phyloP scores from a whole-genome alignment of 805 yeast genomes.

The Spathaspora gorwiae region DNA sequence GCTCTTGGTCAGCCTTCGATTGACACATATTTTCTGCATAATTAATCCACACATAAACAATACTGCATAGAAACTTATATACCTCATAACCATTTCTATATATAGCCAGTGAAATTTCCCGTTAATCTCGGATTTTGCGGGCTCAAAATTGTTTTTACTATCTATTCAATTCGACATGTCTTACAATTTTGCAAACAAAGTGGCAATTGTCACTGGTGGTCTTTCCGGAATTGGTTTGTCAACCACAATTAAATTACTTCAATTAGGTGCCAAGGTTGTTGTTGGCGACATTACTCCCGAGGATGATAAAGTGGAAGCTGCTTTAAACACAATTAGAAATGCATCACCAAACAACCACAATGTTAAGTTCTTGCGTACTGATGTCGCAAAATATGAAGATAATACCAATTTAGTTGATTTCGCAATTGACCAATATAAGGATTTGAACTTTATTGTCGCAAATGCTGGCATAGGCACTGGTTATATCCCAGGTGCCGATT shows the following conservation, averaged over 20 bases:
- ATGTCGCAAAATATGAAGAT: conserved; percentile 7
- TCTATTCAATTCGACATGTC: conserved; percentile 2
- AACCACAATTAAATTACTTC: conserved; percentile 11
- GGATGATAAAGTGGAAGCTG: conserved; percentile 2
- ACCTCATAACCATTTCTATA: too few species aligned
- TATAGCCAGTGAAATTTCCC: background rate
- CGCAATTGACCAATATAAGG: conserved; percentile 6
- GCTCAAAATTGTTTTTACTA: background rate
- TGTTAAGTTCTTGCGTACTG: conserved; percentile 7
- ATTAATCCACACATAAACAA: too few species aligned
- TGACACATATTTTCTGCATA: too few species aligned
- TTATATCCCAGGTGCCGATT: conserved; percentile 6
- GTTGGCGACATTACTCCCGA: conserved; percentile 10
- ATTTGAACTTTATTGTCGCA: conserved; percentile 8
- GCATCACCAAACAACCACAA: conserved; percentile 4
- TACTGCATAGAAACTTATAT: too few species aligned
- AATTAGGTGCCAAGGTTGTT: conserved; percentile 14
- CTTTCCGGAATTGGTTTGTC: conserved; percentile 15
- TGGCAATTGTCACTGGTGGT: conserved; percentile 16
- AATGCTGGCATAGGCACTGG: conserved; percentile 13
- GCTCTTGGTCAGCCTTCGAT: too few species aligned
- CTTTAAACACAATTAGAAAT: conserved; percentile 3
- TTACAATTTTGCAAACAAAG: conserved; percentile 8
- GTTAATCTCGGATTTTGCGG: background rate
- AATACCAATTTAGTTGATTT: conserved; percentile 6